Evolutionary conservation across 805 yeast species (phyloP), one percentile per base, ranked within the genome.

Genomic region (Hanseniaspora vineae): DNA sequence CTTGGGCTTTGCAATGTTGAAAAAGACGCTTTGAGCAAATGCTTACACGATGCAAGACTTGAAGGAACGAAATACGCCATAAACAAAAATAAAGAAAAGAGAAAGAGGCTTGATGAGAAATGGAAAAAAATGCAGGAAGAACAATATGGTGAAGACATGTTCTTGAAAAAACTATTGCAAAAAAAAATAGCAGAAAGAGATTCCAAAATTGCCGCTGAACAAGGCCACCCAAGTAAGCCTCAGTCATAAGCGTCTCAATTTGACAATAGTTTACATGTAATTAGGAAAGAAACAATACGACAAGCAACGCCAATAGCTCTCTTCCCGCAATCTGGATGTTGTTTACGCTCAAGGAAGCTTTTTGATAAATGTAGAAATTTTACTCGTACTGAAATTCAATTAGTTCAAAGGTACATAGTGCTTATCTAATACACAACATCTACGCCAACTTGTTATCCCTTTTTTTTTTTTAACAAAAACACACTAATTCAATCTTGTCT

Each of bases 1-100:
- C 68, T 86, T 54, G 97, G 97, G 29, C 70, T 76, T 50, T 90
- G 98, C 66, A 86, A 87, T 64, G 78, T 80, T 46, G 81, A 83
- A 56, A 88, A 88, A 58, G 85, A 83, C 52, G 89, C 84, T 46
- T 71, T 92, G 46, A 66, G 82, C 35, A 69, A 77, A 58, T 90
- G 98, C 66, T 70, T 94, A 20, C 92, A 87, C 58, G 77, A 77
- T 47, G 84, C 90, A 6, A 74, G 96, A 60, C 60, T 77, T 13
- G 73, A 72, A 31, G 78, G 76, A 33, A 81, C 79, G 59, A 78
- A 74, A 58, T 78, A 70, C 51, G 75, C 69, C 49, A 65, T 71
- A 9, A 49, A 59, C n/a, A 68, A 69, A 55, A 76, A 81, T 45
- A 72, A 75, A 47, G 78, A 75, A 49, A 78, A 75, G 60, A 75